These are phyloP conservation scores for Nicotiana sylvestris DNA, from an alignment of 257 asterid genomes.

Conservation along the genomic window DNA sequence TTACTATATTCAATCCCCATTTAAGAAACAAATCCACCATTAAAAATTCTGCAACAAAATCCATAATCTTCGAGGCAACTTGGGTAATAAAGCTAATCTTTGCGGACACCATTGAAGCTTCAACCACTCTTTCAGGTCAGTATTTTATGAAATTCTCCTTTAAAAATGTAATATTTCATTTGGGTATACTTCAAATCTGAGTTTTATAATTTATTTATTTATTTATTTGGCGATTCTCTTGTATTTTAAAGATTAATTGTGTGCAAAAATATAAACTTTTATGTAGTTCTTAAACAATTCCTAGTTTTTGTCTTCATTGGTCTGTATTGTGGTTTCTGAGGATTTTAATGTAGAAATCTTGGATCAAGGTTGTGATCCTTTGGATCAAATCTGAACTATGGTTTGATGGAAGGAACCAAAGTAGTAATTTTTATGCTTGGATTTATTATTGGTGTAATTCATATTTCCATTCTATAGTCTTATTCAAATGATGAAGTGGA, in stretches of 20 bases:
- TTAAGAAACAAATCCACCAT: neutral
- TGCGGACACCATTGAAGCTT: neutral
- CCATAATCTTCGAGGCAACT: neutral
- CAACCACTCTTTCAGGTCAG: conserved; percentile 2
- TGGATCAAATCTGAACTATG: neutral
- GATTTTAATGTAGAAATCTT: neutral
- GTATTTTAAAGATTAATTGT: neutral
- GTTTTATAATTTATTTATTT: neutral
- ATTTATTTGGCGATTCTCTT: neutral
- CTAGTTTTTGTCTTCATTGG: conserved; percentile 2
- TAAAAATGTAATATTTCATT: neutral
- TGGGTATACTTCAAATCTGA: neutral
- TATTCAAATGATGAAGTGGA: neutral
- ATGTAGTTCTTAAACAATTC: neutral
- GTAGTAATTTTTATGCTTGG: neutral
- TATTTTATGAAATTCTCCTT: neutral
- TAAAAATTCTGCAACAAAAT: neutral
- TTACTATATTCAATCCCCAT: neutral
- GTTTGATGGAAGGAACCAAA: neutral
- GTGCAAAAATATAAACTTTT: neutral
- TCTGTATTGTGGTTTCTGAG: neutral
- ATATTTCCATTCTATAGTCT: neutral
- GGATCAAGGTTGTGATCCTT: neutral
- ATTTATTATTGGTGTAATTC: neutral
- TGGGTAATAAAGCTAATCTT: neutral